Base-by-base conservation (phyloP, 1,139 yeast species). In the Hemisphaericaspora subhashii region DNA sequence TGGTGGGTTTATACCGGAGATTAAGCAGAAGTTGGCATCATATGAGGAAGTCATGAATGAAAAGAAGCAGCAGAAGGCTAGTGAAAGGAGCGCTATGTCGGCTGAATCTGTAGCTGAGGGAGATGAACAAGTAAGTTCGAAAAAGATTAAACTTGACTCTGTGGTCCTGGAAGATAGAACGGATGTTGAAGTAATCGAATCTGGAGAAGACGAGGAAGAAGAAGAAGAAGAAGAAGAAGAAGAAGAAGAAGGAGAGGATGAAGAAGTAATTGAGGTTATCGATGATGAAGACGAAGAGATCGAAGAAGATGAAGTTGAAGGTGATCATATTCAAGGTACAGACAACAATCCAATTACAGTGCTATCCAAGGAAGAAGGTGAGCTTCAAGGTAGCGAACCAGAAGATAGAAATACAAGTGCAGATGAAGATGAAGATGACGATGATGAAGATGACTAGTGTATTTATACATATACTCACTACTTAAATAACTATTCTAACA, bases 1-100 rank as follows among this genome's bases (percentile, higher is more conserved):
- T 51, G 60, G 66, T 2, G 75, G 80, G 1, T 81, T 80, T 54
- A 53, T 74, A 3, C 81, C 83, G 4, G 71, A 70, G 14, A 69
- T 81, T 15, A 72, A 69, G 51, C 76, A 63, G 52, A 84, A 69
- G 48, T 63, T 73, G 50, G 73, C 63, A 39, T 60, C 48, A 16
- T 83, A 60, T 52, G 79, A 72, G 46, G 55, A 54, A n/a, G 49
- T 55, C 13, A 64, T 63, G 21, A 71, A 62, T 11, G 54, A 55
- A 4, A 77, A 74, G 59, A 75, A 72, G 51, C 57, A 54, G 38
- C 48, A 46, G 37, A 67, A 39, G 8, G 52, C 41, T 2, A 20
- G 7, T 10, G 17, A 5, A 15, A 16, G 12, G 20, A 27, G 20
- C 13, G 2, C 5, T n/a, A 16, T 15, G 12, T 6, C 28, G 8